Evolutionary conservation across 495 filamentous ascomycete species (phyloP).

Genomic region (Xylaria flabelliformis): DNA sequence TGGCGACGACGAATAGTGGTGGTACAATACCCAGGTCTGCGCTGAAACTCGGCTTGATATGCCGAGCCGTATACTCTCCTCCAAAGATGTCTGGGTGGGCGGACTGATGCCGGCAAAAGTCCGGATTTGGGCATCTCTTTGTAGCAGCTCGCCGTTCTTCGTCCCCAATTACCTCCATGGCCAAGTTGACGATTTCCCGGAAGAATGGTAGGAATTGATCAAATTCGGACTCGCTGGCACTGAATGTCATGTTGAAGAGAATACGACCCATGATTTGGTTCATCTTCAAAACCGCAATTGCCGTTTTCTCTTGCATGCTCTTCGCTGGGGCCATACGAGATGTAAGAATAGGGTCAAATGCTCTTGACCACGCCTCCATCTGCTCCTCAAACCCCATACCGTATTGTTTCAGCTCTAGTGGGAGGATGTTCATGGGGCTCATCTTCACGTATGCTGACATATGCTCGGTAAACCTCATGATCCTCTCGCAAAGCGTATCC

Average conservation of each 20-base stretch:
- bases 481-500: slow-evolving; percentile 57
- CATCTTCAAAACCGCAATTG: slow-evolving; percentile 62
- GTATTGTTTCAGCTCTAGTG: slow-evolving; percentile 50
- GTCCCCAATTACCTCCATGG: slow-evolving; percentile 55
- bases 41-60: slow-evolving; percentile 60
- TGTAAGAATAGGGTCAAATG: slow-evolving; percentile 57
- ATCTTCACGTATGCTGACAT: slow-evolving; percentile 51
- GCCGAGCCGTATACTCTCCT: slow-evolving; percentile 50
- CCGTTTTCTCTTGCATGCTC: slow-evolving; percentile 59
- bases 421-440: slow-evolving; percentile 58
- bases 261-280: slow-evolving; percentile 59
- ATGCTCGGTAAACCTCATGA: slow-evolving; percentile 60
- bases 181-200: slow-evolving; percentile 51
- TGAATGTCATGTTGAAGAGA: slow-evolving; percentile 61
- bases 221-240: slow-evolving; percentile 54
- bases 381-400: slow-evolving; percentile 50
- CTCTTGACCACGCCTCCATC: slow-evolving; percentile 57
- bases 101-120: slow-evolving; percentile 49
- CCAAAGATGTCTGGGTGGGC: slow-evolving; percentile 48
- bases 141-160: slow-evolving; percentile 54
- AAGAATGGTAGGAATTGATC: slow-evolving; percentile 51
- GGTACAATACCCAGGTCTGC: slow-evolving; percentile 62
- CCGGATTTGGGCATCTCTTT: slow-evolving; percentile 51
- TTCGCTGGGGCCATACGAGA: slow-evolving; percentile 54
- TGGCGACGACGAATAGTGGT: slow-evolving; percentile 63